Conservation (phyloP, 805 yeast species). For the Jamesozyma jinghongensis region DNA sequence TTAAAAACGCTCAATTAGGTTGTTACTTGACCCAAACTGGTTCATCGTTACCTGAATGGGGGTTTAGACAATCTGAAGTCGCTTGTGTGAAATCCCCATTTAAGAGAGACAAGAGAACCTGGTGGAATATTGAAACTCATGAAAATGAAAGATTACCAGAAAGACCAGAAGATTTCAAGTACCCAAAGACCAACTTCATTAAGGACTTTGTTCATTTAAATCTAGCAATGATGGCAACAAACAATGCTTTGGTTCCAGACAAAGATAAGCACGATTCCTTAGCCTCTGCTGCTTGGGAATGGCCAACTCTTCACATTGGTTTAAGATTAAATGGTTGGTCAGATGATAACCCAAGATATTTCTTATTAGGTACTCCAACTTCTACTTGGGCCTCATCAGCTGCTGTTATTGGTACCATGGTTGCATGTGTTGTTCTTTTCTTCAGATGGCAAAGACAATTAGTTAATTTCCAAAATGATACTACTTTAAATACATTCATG, state of each 20-base stretch:
- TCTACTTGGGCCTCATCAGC: slow-evolving; percentile 68
- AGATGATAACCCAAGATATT: slow-evolving; percentile 54
- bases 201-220: slow-evolving; percentile 68
- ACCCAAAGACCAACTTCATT: slow-evolving; percentile 67
- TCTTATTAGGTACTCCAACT: slow-evolving; percentile 66
- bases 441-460: slow-evolving; percentile 70
- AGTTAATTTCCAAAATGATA: slow-evolving; percentile 27
- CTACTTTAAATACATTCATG: slow-evolving; percentile 41
- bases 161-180: slow-evolving; percentile 25
- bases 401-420: slow-evolving; percentile 48
- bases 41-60: slow-evolving; percentile 69
- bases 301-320: slow-evolving; percentile 75
- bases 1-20: slow-evolving; percentile 53
- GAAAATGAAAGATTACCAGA: slow-evolving; percentile 55
- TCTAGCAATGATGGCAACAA: slow-evolving; percentile 88
- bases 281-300: slow-evolving; percentile 78
- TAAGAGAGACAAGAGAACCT: slow-evolving; percentile 70
- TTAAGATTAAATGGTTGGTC: slow-evolving; percentile 74
- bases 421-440: slow-evolving; percentile 37
- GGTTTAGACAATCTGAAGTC: slow-evolving; percentile 76
- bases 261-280: slow-evolving; percentile 61
- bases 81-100: slow-evolving; percentile 55
- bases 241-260: slow-evolving; percentile 76
- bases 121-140: slow-evolving; percentile 82
- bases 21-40: slow-evolving; percentile 75